A percentile compares a stretch with the other conserved stretches of the same genome.
Evolutionary conservation across 1,284 basidiomycete genomes (phyloP).

Genomic region (Trametes versicolor): DNA sequence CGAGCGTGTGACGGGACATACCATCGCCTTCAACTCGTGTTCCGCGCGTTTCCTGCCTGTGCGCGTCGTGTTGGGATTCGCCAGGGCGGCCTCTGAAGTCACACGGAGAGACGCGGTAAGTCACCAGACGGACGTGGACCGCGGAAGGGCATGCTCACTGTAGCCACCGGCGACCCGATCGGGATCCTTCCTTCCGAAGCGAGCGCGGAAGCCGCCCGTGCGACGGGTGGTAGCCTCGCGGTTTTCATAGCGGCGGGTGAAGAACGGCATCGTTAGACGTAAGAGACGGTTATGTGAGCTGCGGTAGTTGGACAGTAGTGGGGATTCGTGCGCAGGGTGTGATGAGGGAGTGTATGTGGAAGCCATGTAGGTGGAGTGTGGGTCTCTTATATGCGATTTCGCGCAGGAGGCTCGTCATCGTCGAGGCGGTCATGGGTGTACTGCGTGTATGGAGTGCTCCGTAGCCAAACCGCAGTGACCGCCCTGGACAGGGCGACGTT

Average conservation of each 20-base stretch:
- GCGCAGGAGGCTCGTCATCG: conserved; percentile 13
- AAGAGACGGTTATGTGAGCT: neutral
- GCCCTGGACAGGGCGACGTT: neutral
- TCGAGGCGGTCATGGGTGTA: conserved; percentile 14
- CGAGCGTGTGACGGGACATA: conserved; percentile 18
- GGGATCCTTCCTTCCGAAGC: conserved; percentile 51
- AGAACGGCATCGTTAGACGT: conserved; percentile 33
- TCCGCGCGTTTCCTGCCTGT: conserved; percentile 56
- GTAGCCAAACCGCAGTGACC: neutral
- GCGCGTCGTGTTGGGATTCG: conserved; percentile 59
- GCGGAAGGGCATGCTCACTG: conserved; percentile 48
- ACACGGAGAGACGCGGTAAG: conserved; percentile 1
- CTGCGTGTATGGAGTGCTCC: conserved; percentile 8
- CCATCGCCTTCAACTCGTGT: conserved; percentile 56
- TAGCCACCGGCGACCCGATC: conserved; percentile 59
- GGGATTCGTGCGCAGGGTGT: neutral
- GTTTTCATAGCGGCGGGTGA: conserved; percentile 27
- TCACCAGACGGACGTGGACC: neutral
- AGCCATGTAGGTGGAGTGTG: neutral
- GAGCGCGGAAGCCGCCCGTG: conserved; percentile 39
- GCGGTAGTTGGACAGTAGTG: too few species aligned
- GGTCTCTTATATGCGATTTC: conserved; percentile 14
- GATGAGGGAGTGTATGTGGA: neutral
- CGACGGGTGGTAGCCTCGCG: conserved; percentile 30
- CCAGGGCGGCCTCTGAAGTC: conserved; percentile 54